Conservation (phyloP, 129 eudicot species). For the Chrysanthemum lavandulifolium region DNA sequence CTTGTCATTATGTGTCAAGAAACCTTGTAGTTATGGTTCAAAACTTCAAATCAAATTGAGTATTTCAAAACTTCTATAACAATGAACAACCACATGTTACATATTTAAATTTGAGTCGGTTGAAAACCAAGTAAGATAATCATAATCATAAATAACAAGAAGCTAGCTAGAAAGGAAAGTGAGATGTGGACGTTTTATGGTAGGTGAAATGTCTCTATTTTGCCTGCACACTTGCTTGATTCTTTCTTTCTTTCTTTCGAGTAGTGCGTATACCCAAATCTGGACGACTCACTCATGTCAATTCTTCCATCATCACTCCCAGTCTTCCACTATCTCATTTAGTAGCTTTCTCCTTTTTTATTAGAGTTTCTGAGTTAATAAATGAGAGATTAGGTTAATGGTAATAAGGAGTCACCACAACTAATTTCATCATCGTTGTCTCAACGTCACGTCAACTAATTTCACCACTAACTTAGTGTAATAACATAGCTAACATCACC, state of each 20-base stretch:
- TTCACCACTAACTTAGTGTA: no score
- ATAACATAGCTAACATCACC: background rate
- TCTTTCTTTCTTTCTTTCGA: background rate
- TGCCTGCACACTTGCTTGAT: constrained; percentile 18
- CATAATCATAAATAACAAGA: background rate
- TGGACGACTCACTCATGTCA: constrained; percentile 25
- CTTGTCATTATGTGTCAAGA: no score
- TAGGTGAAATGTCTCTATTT: constrained; percentile 37
- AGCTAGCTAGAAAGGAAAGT: background rate
- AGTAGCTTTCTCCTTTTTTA: background rate
- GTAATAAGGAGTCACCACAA: no score
- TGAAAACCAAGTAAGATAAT: background rate
- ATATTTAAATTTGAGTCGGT: background rate
- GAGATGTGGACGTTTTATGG: constrained; percentile 26
- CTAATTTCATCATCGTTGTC: no score
- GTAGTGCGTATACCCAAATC: constrained; percentile 24
- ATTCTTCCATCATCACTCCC: constrained; percentile 21
- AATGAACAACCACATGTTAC: background rate
- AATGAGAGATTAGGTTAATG: no score
- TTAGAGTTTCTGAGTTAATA: no score
- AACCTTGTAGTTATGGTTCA: no score
- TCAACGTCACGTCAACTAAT: no score
- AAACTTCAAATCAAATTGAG: no score
- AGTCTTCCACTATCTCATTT: background rate
- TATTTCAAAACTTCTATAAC: no score